Percentiles rank a stretch among this genome's conserved stretches.
Evolutionary conservation across 768 basidiomycete genomes (phyloP).

Genomic region (Boletus barrowsii): DNA sequence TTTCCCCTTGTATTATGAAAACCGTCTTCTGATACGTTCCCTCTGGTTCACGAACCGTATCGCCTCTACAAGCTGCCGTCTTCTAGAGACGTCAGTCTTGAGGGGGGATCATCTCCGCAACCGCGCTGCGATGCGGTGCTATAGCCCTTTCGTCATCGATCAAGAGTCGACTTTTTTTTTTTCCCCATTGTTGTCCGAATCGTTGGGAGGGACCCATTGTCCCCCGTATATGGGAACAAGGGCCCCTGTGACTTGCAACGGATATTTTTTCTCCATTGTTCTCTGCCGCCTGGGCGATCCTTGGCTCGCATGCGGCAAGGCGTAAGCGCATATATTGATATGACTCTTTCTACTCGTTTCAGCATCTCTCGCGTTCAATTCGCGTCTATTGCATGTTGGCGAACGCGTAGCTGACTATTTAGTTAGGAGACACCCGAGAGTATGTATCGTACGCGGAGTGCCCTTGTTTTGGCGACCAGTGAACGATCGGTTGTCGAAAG

Average conservation of each 20-base stretch:
- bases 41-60: neutral
- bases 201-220: slow-evolving; percentile 17
- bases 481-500: slow-evolving; percentile 54
- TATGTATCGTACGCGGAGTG: slow-evolving; percentile 42
- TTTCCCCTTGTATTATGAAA: neutral
- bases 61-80: neutral
- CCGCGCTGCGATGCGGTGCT: slow-evolving; percentile 3
- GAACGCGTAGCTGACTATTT: slow-evolving; percentile 9
- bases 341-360: slow-evolving; percentile 1
- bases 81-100: slow-evolving; percentile 3
- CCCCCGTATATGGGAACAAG: slow-evolving; percentile 12
- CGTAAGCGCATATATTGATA: neutral
- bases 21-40: neutral
- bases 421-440: slow-evolving; percentile 37
- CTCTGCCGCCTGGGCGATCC: neutral
- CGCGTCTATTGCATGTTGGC: neutral
- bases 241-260: slow-evolving; percentile 4
- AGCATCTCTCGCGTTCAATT: neutral
- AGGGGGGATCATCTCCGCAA: slow-evolving; percentile 11
- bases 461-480: slow-evolving; percentile 44
- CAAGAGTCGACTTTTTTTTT: neutral
- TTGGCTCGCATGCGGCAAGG: no score
- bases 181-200: slow-evolving; percentile 13
- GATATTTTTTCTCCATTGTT: slow-evolving; percentile 6
- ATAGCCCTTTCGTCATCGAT: slow-evolving; percentile 9